Base-by-base conservation (phyloP, 805 yeast genomes). In the Candida golubevii region DNA sequence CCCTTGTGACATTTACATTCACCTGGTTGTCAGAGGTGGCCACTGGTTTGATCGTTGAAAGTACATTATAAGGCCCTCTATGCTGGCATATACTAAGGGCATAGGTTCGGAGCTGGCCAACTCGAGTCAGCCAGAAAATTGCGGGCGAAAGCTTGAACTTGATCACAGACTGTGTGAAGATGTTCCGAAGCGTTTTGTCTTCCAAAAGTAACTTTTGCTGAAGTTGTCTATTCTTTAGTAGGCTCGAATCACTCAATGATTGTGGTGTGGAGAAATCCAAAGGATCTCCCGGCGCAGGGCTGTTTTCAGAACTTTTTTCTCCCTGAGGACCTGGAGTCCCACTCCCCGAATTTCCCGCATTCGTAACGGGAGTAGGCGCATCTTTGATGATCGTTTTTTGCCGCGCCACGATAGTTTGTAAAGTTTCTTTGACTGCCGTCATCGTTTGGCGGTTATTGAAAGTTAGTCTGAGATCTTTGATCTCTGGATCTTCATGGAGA, bases 21-120 rank as follows among this genome's bases (percentile, higher is more conserved):
- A 91, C 96, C 60, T 88, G 88, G 64, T 91, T 91, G 58, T 91
- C 98, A 43, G 88, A 79, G 0, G 95, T 82, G 0, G 97, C 96
- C 7, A 88, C 91, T 0, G 98, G 97, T 58, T 86, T 88, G 50
- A 93, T 91, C 0, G 98, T 88, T 36, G 96, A 85, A 42, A 93
- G 68, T 0, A 93, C 98, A 59, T 93, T 93, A 61, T 90, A 93
- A 0, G 96, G 93, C 0, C 99, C 99, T 39, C 84, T 74, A 51
- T 86, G 85, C 59, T 93, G 99, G 15, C 88, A 78, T 13, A 80
- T 77, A 8, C 91, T 79, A 50, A 93, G 75, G 0, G 97, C 97
- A 66, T 79, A 88, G 0, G 97, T 88, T 42, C 98, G 70, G 44
- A 93, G 65, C 26, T 85, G 72, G 55, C 88, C 87, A 9, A 89